Evolutionary conservation across 192 early-diverging fungal species (phyloP).

Genomic region (Linnemannia schmuckeri): DNA sequence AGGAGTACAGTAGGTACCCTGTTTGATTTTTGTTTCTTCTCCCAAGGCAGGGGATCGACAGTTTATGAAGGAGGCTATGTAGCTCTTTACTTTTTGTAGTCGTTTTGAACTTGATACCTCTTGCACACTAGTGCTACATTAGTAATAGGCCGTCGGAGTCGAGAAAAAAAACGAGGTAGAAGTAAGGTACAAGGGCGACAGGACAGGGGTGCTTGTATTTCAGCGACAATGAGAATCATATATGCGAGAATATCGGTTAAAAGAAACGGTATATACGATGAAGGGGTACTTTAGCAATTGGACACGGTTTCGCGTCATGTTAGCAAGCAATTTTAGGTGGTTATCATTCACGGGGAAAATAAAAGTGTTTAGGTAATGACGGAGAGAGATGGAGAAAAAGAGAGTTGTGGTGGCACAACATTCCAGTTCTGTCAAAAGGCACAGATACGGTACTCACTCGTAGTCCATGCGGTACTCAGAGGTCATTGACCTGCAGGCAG

Average conservation of each 20-base stretch:
- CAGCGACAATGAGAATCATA: background rate
- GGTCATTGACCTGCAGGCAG: background rate
- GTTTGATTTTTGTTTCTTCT: background rate
- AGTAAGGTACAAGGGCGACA: background rate
- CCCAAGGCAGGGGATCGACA: background rate
- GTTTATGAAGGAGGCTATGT: background rate
- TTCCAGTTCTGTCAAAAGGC: no score
- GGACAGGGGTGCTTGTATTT: background rate
- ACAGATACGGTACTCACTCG: no score
- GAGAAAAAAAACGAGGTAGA: background rate
- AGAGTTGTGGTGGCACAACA: no score
- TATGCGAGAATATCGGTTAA: background rate
- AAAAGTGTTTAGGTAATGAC: background rate
- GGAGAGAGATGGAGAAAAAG: background rate
- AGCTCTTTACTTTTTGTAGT: background rate
- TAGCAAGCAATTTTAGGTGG: background rate
- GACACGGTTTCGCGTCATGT: slow-evolving; percentile 7
- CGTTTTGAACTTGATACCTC: background rate
- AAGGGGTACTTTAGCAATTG: background rate
- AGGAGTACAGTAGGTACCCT: background rate
- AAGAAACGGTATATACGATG: background rate
- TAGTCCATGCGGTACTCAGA: no score
- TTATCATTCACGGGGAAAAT: background rate
- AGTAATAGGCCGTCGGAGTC: background rate
- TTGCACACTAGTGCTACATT: background rate